Conservation (phyloP, 2,329 filamentous ascomycete genomes). For the Botrytis fragariae region DNA sequence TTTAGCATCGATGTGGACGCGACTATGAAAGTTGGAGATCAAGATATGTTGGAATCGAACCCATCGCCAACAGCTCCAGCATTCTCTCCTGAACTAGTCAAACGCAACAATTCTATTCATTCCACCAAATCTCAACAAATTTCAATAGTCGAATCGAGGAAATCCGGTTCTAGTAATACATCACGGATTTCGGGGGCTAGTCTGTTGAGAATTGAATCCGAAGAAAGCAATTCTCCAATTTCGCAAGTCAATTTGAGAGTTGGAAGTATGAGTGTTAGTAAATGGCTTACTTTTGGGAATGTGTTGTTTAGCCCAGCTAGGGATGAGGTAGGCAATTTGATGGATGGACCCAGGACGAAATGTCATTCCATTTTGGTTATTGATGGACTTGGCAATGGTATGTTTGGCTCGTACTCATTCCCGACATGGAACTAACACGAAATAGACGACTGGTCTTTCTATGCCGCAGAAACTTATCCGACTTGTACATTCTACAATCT, state of each 20-base stretch:
- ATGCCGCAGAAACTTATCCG: constrained; percentile 77
- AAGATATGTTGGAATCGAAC: constrained; percentile 44
- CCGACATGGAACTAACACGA: constrained; percentile 1
- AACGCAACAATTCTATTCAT: constrained; percentile 37
- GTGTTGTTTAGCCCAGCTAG: constrained; percentile 79
- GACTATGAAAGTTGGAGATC: constrained; percentile 43
- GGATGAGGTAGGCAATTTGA: constrained; percentile 61
- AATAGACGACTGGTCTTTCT: constrained; percentile 78
- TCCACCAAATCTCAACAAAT: constrained; percentile 12
- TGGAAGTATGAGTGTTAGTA: constrained; percentile 80
- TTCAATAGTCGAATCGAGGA: constrained; percentile 27
- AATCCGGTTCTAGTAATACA: constrained; percentile 28
- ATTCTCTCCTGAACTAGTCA: constrained; percentile 45
- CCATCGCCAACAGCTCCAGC: constrained; percentile 47
- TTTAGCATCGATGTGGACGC: constrained; percentile 56
- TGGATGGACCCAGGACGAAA: constrained; percentile 43
- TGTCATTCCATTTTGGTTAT: constrained; percentile 69
- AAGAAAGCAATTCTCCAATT: constrained; percentile 57
- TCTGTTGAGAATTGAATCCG: constrained; percentile 35
- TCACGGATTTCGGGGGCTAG: constrained; percentile 27
- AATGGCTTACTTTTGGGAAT: constrained; percentile 82
- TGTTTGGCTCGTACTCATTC: constrained; percentile 15
- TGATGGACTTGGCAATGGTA: constrained; percentile 74
- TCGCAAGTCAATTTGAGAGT: constrained; percentile 74
- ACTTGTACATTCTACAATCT: constrained; percentile 75